These are phyloP conservation scores for Saccharomycopsis synnaedendra DNA, from an alignment of 805 yeast species.

Conservation along the genomic window DNA sequence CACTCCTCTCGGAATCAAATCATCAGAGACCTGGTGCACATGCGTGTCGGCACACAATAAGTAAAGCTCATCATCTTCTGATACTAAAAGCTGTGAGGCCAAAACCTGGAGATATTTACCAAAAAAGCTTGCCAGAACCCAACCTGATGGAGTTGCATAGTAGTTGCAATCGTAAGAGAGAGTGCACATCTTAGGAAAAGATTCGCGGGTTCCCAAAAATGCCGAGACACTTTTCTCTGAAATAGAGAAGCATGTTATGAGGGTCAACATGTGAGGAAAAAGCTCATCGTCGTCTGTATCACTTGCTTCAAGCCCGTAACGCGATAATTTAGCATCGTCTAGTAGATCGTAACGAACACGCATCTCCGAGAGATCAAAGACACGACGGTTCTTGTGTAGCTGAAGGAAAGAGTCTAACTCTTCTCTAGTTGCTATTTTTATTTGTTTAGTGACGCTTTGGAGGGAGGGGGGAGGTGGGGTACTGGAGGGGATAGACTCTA, in stretches of 20 bases:
- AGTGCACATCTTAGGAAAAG: background rate
- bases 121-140: constrained; percentile 1
- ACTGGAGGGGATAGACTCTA: too few relatives aligned
- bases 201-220: too few relatives aligned
- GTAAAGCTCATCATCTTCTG: background rate
- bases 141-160: constrained; percentile 4
- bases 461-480: too few relatives aligned
- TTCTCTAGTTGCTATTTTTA: background rate
- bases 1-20: constrained; percentile 1
- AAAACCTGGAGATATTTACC: constrained; percentile 1
- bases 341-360: too few relatives aligned
- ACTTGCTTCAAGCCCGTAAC: too few relatives aligned
- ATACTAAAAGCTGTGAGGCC: background rate
- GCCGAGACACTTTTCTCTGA: too few relatives aligned
- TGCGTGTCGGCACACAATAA: constrained; percentile 1
- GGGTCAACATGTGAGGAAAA: too few relatives aligned
- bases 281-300: too few relatives aligned
- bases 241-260: too few relatives aligned
- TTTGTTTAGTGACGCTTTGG: constrained; percentile 7
- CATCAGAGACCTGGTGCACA: constrained; percentile 2
- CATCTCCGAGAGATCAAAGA: too few relatives aligned
- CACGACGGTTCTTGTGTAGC: background rate
- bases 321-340: too few relatives aligned
- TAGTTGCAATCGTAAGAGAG: constrained; percentile 2
- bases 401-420: background rate